Base-by-base conservation (phyloP, 1,284 basidiomycete genomes). In the Malassezia caprae region DNA sequence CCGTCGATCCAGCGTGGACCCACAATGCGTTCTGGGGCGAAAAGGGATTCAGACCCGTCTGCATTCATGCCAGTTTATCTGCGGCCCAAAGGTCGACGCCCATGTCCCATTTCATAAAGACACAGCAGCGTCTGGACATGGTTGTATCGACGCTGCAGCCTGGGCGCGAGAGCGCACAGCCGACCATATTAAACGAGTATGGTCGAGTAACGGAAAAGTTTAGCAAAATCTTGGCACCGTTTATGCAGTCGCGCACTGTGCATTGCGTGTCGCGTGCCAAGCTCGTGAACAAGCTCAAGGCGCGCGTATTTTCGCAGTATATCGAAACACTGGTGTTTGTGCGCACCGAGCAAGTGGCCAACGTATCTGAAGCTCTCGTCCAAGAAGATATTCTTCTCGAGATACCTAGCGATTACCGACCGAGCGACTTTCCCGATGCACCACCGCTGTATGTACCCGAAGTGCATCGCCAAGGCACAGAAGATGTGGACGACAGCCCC, bases 41-140 rank as follows among this genome's bases (percentile, higher is more conserved):
- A 37, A 55, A 51, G 4, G 68, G 65, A 6, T 69, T 64, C 48
- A 43, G 68, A 15, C 71, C 71, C 0, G 58, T 73, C 11, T 47
- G 54, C 40, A 48, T 70, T 54, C 13, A 39, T 13, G 28, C 56
- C 45, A 21, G 34, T 49, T 17, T 47, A 41, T n/a, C 37, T 39
- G 2, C 41, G 34, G 24, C 40, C 21, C 28, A n/a, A 15, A 41
- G 24, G 27, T 37, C 26, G 6, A 26, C 15, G 8, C 12, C 35
- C 27, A 26, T 32, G 27, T 46, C 44, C 8, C 15, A 34, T 12
- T 46, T 31, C 28, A 17, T 49, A 5, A 24, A 39, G 24, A 34
- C 47, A 21, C 32, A 41, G 15, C 26, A 32, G 45, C 52, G 52
- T 11, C 28, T 31, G 24, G 55, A 51, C 12, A 32, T 57, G n/a